Conservation (phyloP, 495 filamentous ascomycete genomes). For the Parathielavia appendiculata region DNA sequence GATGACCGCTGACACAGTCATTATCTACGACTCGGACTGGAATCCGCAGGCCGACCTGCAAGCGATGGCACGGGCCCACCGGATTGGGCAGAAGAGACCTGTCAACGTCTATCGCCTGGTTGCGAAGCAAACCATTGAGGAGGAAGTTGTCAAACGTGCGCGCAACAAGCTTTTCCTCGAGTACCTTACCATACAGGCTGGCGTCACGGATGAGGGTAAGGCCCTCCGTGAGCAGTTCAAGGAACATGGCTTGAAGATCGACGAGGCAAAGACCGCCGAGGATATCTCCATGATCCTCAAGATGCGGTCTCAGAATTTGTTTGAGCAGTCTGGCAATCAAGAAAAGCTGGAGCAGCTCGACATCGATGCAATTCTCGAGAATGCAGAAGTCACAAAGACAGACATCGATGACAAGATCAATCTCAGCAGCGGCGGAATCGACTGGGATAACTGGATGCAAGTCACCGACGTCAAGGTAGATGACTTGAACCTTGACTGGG, state of each 20-base stretch:
- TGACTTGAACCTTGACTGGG: slow-evolving; percentile 76
- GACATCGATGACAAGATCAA: slow-evolving; percentile 66
- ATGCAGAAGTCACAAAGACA: slow-evolving; percentile 91
- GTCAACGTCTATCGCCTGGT: slow-evolving; percentile 94
- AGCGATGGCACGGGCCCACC: slow-evolving; percentile 95
- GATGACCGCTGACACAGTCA: slow-evolving; percentile 97
- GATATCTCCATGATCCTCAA: slow-evolving; percentile 93
- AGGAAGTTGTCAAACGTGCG: slow-evolving; percentile 92
- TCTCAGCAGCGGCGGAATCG: slow-evolving; percentile 66
- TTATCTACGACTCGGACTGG: slow-evolving; percentile 98
- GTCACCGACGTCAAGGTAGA: slow-evolving; percentile 94
- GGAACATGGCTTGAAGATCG: slow-evolving; percentile 50
- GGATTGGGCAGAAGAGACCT: slow-evolving; percentile 92
- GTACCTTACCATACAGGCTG: slow-evolving; percentile 93
- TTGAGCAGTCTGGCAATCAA: slow-evolving; percentile 93
- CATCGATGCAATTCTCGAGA: slow-evolving; percentile 92
- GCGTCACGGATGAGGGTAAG: slow-evolving; percentile 87
- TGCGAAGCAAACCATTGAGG: slow-evolving; percentile 96
- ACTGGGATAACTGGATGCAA: slow-evolving; percentile 92
- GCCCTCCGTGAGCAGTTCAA: slow-evolving; percentile 58
- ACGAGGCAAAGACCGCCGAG: slow-evolving; percentile 78
- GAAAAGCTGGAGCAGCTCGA: slow-evolving; percentile 96
- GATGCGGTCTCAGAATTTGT: slow-evolving; percentile 91
- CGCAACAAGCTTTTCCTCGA: slow-evolving; percentile 98
- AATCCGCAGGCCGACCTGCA: slow-evolving; percentile 98